Evolutionary conservation across 2,329 filamentous ascomycete genomes (phyloP), one percentile per base, ranked within the genome.

Genomic region (Canariomyces notabilis): DNA sequence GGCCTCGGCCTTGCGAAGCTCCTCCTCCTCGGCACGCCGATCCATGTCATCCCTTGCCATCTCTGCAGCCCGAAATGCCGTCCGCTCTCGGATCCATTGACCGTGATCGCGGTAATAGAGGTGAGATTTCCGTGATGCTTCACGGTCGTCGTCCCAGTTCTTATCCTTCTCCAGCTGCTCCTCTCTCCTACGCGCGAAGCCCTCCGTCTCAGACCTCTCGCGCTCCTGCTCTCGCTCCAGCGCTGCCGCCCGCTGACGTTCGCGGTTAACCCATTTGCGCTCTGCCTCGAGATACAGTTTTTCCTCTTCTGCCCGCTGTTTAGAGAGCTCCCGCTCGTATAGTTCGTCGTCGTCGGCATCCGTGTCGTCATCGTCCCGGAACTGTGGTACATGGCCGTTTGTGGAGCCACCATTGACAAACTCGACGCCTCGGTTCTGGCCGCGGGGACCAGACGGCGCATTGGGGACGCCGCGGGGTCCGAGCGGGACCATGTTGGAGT

Each of bases 121-220:
- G 50, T 89, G 82, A 3, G 72, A 69, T 65, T 88, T 89, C 19
- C 83, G 77, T 15, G 73, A 74, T 6, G 80, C 77, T 67, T 97
- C 90, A n/a, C 77, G 71, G 57, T 95, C 89, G 58, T 98, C 93
- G 57, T 97, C 85, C 80, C 89, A 97, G n/a, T 84, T 80, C 61
- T 72, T 72, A 48, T 77, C 74, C 31, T 69, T 64, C 37, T 76
- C 75, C 11, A 95, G 74, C 46, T 85, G 79, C 57, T 87, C 81
- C 6, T 85, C 79, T 67, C 85, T 82, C 39, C 82, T 79, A 38
- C 80, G 76, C 51, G 83, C 77, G 2, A 78, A 65, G 15, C 81
- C 80, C 19, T 80, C 79, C 3, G 79, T 77, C 56, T 95, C 87
- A 40, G 87, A 82, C 51, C 80, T 81, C 60, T 95, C 88, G 9